Percentiles rank a stretch among this genome's conserved stretches.
These are phyloP conservation scores for Orbilia brochopaga DNA, from an alignment of 2,329 filamentous ascomycete genomes.

Conservation along the genomic window DNA sequence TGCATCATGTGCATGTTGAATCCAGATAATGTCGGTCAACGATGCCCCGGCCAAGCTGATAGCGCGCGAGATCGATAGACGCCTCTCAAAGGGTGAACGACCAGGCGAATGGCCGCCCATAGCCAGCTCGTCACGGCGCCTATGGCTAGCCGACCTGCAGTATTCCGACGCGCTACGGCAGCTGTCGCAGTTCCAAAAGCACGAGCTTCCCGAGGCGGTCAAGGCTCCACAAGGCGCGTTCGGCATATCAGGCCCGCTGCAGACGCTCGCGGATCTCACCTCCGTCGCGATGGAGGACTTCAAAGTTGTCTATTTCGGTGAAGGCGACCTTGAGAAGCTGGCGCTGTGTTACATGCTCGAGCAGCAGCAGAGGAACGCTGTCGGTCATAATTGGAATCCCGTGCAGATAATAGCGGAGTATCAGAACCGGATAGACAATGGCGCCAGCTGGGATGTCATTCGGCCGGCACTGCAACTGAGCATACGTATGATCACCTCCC, in stretches of 20 bases:
- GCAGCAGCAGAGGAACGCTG: conserved; percentile 53
- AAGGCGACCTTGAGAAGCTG: conserved; percentile 50
- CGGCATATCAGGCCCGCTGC: conserved; percentile 53
- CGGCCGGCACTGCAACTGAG: conserved; percentile 53
- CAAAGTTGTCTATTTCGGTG: conserved; percentile 52
- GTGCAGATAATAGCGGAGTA: conserved; percentile 53
- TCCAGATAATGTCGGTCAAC: conserved; percentile 41
- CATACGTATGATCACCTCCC: conserved; percentile 44
- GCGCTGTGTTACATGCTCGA: conserved; percentile 53
- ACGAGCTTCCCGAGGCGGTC: conserved; percentile 27
- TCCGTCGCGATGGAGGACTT: conserved; percentile 53
- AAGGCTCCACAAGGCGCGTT: conserved; percentile 50
- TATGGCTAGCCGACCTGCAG: conserved; percentile 52
- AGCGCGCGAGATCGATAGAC: conserved; percentile 53
- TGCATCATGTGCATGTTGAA: too few relatives aligned
- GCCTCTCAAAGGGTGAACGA: conserved; percentile 49
- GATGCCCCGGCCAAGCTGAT: conserved; percentile 52
- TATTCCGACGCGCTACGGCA: conserved; percentile 43
- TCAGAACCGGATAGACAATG: conserved; percentile 50
- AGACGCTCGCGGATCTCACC: conserved; percentile 54
- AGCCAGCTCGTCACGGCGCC: conserved; percentile 51
- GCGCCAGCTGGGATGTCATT: conserved; percentile 52
- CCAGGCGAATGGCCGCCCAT: conserved; percentile 53
- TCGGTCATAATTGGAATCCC: conserved; percentile 51
- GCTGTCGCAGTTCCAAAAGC: conserved; percentile 47